These are phyloP conservation scores for Scolecobasidium constrictum DNA, from an alignment of 2,329 filamentous ascomycete genomes.

Conservation along the genomic window DNA sequence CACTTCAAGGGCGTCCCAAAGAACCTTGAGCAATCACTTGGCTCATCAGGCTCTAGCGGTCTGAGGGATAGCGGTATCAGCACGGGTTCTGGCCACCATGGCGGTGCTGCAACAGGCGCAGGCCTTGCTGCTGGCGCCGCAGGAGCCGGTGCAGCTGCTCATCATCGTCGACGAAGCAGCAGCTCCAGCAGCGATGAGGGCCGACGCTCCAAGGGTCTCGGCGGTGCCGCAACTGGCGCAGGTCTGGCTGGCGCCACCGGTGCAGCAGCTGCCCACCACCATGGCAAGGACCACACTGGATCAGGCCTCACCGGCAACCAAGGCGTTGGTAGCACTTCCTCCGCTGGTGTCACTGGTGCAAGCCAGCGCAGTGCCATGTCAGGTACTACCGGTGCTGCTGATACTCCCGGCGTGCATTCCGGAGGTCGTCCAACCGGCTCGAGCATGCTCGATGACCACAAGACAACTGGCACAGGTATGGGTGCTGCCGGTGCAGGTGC, in stretches of 20 bases:
- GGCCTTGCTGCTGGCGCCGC: neutral
- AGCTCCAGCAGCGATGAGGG: too few species aligned
- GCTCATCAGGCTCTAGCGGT: neutral
- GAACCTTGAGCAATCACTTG: constrained; percentile 7
- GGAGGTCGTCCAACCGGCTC: too few species aligned
- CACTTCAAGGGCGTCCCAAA: constrained; percentile 53
- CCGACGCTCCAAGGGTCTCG: too few species aligned
- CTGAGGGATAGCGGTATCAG: too few species aligned
- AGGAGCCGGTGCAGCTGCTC: neutral
- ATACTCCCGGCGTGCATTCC: too few species aligned
- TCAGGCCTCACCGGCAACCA: neutral
- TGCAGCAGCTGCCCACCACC: neutral
- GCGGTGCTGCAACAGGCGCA: too few species aligned
- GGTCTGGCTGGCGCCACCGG: neutral
- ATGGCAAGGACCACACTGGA: too few species aligned
- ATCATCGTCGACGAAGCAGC: too few species aligned
- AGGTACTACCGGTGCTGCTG: constrained; percentile 11
- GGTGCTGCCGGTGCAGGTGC: constrained; percentile 13
- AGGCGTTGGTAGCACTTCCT: neutral
- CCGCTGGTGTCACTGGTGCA: constrained; percentile 4
- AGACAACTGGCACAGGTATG: too few species aligned
- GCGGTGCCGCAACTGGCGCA: too few species aligned
- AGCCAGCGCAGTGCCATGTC: constrained; percentile 6
- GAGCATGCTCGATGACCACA: too few species aligned
- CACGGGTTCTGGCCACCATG: too few species aligned